Evolutionary conservation across 1,139 yeast species (phyloP).

Genomic region (Hyphopichia khmerensis): DNA sequence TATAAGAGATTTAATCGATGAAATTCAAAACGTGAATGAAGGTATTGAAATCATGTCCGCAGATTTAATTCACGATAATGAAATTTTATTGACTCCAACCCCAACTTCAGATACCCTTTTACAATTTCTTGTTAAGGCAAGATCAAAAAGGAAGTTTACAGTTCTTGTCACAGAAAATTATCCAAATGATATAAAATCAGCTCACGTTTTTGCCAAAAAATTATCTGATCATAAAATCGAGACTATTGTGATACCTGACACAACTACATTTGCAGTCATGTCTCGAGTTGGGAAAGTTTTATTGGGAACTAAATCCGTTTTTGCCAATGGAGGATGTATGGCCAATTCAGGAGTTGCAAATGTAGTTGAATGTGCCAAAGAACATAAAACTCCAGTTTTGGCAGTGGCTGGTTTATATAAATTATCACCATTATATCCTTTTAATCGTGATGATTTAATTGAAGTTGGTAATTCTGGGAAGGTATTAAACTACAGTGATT

Average conservation of each 20-base stretch:
- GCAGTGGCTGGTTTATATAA: slow-evolving; percentile 94
- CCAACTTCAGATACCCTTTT: slow-evolving; percentile 89
- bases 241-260: slow-evolving; percentile 88
- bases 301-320: slow-evolving; percentile 86
- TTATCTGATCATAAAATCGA: slow-evolving; percentile 86
- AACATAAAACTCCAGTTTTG: slow-evolving; percentile 91
- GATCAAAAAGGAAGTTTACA: slow-evolving; percentile 85
- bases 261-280: slow-evolving; percentile 94
- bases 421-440: slow-evolving; percentile 91
- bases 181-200: slow-evolving; percentile 77
- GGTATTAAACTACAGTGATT: slow-evolving; percentile 71
- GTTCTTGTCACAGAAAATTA: slow-evolving; percentile 90
- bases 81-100: slow-evolving; percentile 86
- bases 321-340: slow-evolving; percentile 94
- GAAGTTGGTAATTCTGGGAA: slow-evolving; percentile 94
- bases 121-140: slow-evolving; percentile 82
- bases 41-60: slow-evolving; percentile 87
- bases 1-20: slow-evolving; percentile 89
- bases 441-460: slow-evolving; percentile 80
- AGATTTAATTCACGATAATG: slow-evolving; percentile 94
- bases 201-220: slow-evolving; percentile 77
- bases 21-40: slow-evolving; percentile 84
- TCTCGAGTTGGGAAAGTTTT: slow-evolving; percentile 95
- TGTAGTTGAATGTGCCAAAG: slow-evolving; percentile 95
- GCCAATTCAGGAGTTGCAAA: slow-evolving; percentile 89